Base-by-base conservation (phyloP, 495 filamentous ascomycete genomes). In the Sabuloglossum arenarium region DNA sequence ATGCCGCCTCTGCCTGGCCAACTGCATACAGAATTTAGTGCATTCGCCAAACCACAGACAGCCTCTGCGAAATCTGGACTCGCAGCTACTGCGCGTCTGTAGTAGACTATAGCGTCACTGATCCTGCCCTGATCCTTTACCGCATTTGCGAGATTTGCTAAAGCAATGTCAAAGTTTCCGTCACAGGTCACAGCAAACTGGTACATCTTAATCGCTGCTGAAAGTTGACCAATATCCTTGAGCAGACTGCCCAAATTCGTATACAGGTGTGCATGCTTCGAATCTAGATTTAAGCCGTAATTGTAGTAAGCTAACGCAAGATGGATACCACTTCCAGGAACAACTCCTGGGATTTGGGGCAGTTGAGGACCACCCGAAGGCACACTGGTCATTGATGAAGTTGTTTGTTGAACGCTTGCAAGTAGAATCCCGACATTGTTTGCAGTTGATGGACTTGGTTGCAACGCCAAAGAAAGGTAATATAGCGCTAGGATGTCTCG, bases 401-500 rank as follows among this genome's bases (percentile, higher is more conserved):
- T 69, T 32, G 80, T 76, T 61, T 94, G 87, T 59, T 96, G 91
- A 19, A 99, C 85, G 50, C 91, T 86, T 1, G 91, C 93, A 29
- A 99, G 77, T 30, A 99, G 72, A 55, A 99, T 99, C 4, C 91
- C 91, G 43, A 99, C 93, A 66, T 99, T 99, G 63, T 99, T 99
- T 12, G 91, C 91, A 0, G 91, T 99, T 6, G 93, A 97, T 23
- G 91, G 91, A 62, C 91, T 97, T 23, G 91, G 88, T 58, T 94
- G 90, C 9, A 99, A 74, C 0, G 93, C 93, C 24, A 99, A 73
- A 5, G 93, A 97, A 1, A 99, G 75, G 61, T 99, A 99, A 63
- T 99, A 99, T 11, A 99, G 76, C 3, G 89, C 87, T 16, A 99
- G 67, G 45, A 99, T 99, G 61, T 99, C 91, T 30, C 88, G 81